Base-by-base conservation (phyloP, 768 basidiomycete species). In the Lactarius pseudohatsudake region DNA sequence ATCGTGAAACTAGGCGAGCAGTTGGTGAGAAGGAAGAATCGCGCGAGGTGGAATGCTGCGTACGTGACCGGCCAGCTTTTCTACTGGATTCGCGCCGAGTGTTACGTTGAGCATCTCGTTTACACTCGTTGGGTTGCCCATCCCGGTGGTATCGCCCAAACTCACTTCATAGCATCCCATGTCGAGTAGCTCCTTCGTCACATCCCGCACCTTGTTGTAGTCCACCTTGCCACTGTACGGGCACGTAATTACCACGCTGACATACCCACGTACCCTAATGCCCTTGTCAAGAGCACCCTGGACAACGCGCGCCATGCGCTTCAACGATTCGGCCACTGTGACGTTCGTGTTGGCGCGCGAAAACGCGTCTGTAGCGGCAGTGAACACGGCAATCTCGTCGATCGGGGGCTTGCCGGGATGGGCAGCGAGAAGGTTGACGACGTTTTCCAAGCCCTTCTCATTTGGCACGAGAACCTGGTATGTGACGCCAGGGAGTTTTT, bases 81-180 rank as follows among this genome's bases (percentile, higher is more conserved):
- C 79, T 0, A 90, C 84, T 0, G 85, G 81, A 34, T 92, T 79
- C 43, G 79, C 77, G 70, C 83, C 84, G 75, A 83, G 82, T 13
- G 93, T 88, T 57, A 85, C 86, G 66, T 87, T 84, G 57, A 97
- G 77, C 79, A 98, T 85, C 68, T 81, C 78, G 7, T 80, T 76
- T 36, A 96, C 84, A 45, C 84, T 84, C 30, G 79, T 77, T 0
- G 95, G 93, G 56, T 88, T 90, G 2, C 91, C 96, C 57, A 86
- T 86, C 0, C 96, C 96, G 2, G 92, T 91, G 2, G 96, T 98
- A 74, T 98, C 96, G 0, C 94, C 94, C 26, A 98, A 77, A 71
- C 91, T 91, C 59, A 96, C 86, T 75, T 98, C 92, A 75, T 96
- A 96, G 74, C 94, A 96, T 0, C 96, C 96, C 91, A 97, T 95